Percentiles rank a stretch among this genome's conserved stretches.
Conservation (phyloP, 306 rosid species). For the Cucurbita moschata region DNA sequence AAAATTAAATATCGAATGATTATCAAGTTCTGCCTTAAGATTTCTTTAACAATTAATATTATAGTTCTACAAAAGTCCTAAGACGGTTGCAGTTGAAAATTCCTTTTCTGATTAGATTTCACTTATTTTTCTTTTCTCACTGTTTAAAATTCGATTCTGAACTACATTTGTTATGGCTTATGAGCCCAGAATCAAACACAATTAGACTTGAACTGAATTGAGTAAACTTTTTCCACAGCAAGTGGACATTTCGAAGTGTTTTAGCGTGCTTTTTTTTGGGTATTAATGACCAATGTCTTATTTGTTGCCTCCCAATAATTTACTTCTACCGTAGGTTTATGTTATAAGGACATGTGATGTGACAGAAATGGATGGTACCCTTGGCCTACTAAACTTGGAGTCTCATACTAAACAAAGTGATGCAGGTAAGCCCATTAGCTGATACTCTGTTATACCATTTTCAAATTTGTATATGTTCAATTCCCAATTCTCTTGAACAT, state of each 20-base stretch:
- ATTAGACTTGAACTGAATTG: neutral
- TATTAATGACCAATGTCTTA: neutral
- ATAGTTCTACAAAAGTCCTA: too few relatives aligned
- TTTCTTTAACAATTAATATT: too few relatives aligned
- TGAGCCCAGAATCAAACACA: neutral
- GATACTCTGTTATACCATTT: neutral
- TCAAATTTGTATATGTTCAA: neutral
- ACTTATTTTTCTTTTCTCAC: too few relatives aligned
- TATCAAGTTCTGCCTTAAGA: too few relatives aligned
- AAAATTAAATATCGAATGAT: too few relatives aligned
- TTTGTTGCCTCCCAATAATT: neutral
- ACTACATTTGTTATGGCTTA: neutral
- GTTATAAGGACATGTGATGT: slow-evolving; percentile 39
- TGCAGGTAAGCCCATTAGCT: slow-evolving; percentile 36
- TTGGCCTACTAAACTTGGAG: slow-evolving; percentile 30
- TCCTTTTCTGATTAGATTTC: too few relatives aligned
- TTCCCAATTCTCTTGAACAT: slow-evolving; percentile 7
- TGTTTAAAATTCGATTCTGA: too few relatives aligned
- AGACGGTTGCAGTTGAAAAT: too few relatives aligned
- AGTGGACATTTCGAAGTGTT: neutral
- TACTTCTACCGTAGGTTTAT: slow-evolving; percentile 36
- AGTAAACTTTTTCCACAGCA: neutral
- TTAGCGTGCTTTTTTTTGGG: neutral
- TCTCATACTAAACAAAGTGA: slow-evolving; percentile 22
- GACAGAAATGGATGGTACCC: slow-evolving; percentile 50